A percentile compares a stretch with the other conserved stretches of the same genome.
phyloP scores from a whole-genome alignment of 2,329 filamentous ascomycete genomes.

The Aphanocladium album region DNA sequence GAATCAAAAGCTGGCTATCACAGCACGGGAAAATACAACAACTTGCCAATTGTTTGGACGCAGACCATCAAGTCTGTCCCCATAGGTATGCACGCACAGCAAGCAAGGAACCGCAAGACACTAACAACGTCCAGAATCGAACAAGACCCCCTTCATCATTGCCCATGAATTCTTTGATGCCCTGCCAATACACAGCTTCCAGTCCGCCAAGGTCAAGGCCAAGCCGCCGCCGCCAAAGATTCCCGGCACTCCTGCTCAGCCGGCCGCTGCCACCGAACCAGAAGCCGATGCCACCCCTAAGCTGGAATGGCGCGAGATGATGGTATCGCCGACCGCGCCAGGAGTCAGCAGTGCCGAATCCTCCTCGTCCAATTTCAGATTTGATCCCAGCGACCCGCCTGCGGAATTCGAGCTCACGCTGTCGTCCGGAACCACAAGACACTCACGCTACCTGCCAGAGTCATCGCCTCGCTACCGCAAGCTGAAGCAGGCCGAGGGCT shows the following conservation, averaged over 20 bases:
- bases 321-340: slow-evolving; percentile 64
- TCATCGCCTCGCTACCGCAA: slow-evolving; percentile 72
- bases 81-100: slow-evolving; percentile 43
- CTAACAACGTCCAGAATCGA: slow-evolving; percentile 41
- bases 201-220: slow-evolving; percentile 54
- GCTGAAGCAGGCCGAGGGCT: slow-evolving; percentile 60
- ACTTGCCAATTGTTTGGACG: slow-evolving; percentile 78
- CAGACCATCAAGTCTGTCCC: slow-evolving; percentile 84
- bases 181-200: slow-evolving; percentile 91
- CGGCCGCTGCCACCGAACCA: slow-evolving; percentile 34
- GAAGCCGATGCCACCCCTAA: slow-evolving; percentile 30
- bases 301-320: slow-evolving; percentile 74
- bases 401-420: slow-evolving; percentile 87
- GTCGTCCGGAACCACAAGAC: slow-evolving; percentile 69
- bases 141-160: slow-evolving; percentile 83
- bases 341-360: slow-evolving; percentile 49
- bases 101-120: not conserved
- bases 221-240: slow-evolving; percentile 12
- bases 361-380: slow-evolving; percentile 41
- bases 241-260: slow-evolving; percentile 31
- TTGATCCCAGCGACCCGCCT: slow-evolving; percentile 45
- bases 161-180: slow-evolving; percentile 99
- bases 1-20: slow-evolving; percentile 69
- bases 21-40: slow-evolving; percentile 69
- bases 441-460: slow-evolving; percentile 80